Base-by-base conservation (phyloP, 192 early-diverging fungal genomes). In the Spinellus fusiger region DNA sequence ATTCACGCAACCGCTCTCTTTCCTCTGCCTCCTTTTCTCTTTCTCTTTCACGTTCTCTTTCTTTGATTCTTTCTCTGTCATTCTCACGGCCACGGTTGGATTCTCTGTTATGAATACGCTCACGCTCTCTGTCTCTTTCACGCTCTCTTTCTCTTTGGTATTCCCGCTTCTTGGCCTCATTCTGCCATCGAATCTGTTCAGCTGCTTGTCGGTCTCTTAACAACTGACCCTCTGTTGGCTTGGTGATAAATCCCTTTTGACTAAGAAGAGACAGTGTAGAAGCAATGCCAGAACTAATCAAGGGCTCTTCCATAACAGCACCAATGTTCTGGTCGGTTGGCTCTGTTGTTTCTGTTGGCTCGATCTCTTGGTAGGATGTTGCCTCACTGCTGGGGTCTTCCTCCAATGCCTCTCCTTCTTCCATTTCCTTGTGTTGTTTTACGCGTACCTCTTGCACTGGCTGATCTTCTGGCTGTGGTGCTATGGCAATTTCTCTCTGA, bases 241-340 rank as follows among this genome's bases (percentile, higher is more conserved):
- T 84, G 0, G 49, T 38, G 2, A 71, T 56, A 16, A 71, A 56
- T 61, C 92, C 93, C 71, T 93, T 89, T 65, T 95, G 86, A 22
- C 72, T 80, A 32, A 98, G 73, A 8, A 97, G 77, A 1, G 79
- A 80, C 2, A 98, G 66, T 1, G 96, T 93, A 5, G 93, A 87
- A 20, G 80, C 90, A 33, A 98, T 73, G 6, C 94, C 92, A 9
- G 71, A 59, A 54, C 85, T 85, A 9, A 96, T 84, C 1, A 92
- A 65, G 10, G 92, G 94, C 57, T 96, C 96, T 48, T 90, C 89
- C 38, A 71, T 78, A 12, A 80, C 61, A 47, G 62, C 50, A 22
- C 18, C 18, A n/a, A 35, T 55, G 2, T 40, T 52, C 4, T 63
- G 51, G 1, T 40, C 60, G 15, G 54, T 61, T 12, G n/a, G 25